Evolutionary conservation across 75 land plant species (phyloP).

Genomic region (Pinus tabuliformis): DNA sequence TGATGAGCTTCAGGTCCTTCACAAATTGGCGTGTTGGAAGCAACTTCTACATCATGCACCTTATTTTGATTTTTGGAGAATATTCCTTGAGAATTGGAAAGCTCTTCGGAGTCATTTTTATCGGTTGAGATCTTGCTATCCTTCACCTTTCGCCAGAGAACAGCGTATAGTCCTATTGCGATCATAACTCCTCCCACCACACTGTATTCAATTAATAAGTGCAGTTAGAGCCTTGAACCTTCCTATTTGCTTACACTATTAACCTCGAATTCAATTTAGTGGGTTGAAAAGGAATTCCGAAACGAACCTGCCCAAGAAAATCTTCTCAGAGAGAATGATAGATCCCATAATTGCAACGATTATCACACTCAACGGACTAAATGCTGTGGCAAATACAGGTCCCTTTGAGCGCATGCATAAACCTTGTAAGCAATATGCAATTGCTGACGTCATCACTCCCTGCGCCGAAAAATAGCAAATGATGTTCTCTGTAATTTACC

Average conservation of each 20-base stretch:
- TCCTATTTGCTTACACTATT: no score
- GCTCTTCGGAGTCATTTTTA: not conserved
- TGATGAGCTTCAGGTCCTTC: no score
- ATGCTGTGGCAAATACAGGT: constrained; percentile 62
- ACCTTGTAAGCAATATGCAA: constrained; percentile 60
- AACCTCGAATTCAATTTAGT: no score
- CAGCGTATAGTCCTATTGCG: not conserved
- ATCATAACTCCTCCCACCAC: not conserved
- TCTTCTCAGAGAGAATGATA: constrained; percentile 38
- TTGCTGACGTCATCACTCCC: constrained; percentile 59
- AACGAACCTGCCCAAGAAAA: constrained; percentile 56
- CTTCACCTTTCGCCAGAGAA: not conserved
- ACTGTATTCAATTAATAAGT: no score
- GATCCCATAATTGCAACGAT: constrained; percentile 47
- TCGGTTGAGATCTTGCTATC: not conserved
- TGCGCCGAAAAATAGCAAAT: constrained; percentile 1
- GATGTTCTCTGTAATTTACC: not conserved
- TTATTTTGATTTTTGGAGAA: no score
- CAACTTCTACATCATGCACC: no score
- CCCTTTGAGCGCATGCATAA: constrained; percentile 42
- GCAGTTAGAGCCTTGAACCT: no score
- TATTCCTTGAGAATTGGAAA: not conserved
- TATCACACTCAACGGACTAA: constrained; percentile 59
- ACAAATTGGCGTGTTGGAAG: no score
- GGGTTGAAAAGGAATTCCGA: not conserved